A percentile compares a stretch with the other conserved stretches of the same genome.
Conservation (phyloP, 2,329 filamentous ascomycete genomes). For the Fusarium liriodendri region DNA sequence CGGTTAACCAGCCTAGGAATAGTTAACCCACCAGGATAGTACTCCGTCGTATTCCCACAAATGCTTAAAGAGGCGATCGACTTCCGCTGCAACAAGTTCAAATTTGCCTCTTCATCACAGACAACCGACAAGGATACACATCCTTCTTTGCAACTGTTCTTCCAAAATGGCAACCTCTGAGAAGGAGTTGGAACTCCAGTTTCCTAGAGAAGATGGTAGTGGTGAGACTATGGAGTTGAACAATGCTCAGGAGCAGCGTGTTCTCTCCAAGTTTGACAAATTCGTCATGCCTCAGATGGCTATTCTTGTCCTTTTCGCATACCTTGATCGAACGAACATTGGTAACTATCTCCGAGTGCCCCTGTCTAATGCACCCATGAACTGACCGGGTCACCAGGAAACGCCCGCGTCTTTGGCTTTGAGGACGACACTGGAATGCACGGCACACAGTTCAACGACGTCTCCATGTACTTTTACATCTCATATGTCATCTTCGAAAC, state of each 20-base stretch:
- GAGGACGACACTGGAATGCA: conserved; percentile 46
- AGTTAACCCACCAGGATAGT: not conserved
- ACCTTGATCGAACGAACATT: conserved; percentile 45
- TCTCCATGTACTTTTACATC: conserved; percentile 46
- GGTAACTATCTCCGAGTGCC: not conserved
- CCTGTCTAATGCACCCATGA: accelerated
- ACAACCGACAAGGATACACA: not conserved
- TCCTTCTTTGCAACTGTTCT: not conserved
- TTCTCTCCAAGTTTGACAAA: conserved; percentile 44
- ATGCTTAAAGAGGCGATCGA: not conserved
- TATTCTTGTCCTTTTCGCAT: conserved; percentile 39
- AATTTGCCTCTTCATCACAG: not conserved
- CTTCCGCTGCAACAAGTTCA: not conserved
- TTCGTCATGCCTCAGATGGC: conserved; percentile 44
- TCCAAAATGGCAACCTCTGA: conserved; percentile 1
- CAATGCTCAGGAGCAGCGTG: conserved; percentile 2
- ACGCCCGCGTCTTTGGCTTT: conserved; percentile 50
- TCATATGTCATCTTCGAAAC: conserved; percentile 49
- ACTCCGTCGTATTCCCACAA: not conserved
- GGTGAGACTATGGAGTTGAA: conserved; percentile 3
- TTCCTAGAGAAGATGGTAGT: not conserved
- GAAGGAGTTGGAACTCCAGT: not conserved
- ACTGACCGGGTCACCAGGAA: conserved; percentile 35
- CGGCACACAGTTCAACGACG: conserved; percentile 46
- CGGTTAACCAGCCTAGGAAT: not conserved